Percentiles rank a stretch among this genome's conserved stretches.
phyloP scores from a whole-genome alignment of 148 eudicot species.

The Vaccinium corymbosum region DNA sequence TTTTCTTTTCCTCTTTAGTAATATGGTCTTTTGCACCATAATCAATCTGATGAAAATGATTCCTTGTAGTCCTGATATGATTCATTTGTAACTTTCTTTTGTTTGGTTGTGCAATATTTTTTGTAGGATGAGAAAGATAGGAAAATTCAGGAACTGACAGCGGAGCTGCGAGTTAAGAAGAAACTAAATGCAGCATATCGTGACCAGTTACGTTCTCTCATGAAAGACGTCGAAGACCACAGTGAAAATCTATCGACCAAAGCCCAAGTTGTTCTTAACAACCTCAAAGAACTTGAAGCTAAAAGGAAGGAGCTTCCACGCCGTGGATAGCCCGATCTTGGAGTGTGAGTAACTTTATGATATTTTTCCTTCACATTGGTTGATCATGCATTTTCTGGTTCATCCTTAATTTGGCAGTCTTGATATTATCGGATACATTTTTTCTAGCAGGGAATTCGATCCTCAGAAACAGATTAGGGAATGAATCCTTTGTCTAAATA shows the following conservation, averaged over 20 bases:
- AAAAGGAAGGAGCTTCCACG: conserved; percentile 27
- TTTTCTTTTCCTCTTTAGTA: background rate
- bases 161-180: conserved; percentile 48
- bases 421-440: background rate
- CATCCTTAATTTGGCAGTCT: conserved; percentile 4
- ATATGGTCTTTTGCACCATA: background rate
- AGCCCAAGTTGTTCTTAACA: conserved; percentile 33
- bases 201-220: conserved; percentile 43
- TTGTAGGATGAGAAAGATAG: conserved; percentile 54
- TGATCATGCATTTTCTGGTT: background rate
- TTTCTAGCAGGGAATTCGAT: background rate
- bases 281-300: conserved; percentile 39
- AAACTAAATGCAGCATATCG: conserved; percentile 42
- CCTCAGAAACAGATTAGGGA: background rate
- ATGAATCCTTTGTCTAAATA: background rate
- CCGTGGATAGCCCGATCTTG: conserved; percentile 13
- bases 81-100: background rate
- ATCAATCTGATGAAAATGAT: background rate
- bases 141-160: conserved; percentile 52
- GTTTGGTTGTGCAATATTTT: background rate
- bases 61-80: background rate
- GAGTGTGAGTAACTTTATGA: conserved; percentile 7
- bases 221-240: conserved; percentile 46
- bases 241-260: conserved; percentile 39
- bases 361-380: background rate